Conservation (phyloP, 2,329 filamentous ascomycete genomes). For the Penicillium freii region DNA sequence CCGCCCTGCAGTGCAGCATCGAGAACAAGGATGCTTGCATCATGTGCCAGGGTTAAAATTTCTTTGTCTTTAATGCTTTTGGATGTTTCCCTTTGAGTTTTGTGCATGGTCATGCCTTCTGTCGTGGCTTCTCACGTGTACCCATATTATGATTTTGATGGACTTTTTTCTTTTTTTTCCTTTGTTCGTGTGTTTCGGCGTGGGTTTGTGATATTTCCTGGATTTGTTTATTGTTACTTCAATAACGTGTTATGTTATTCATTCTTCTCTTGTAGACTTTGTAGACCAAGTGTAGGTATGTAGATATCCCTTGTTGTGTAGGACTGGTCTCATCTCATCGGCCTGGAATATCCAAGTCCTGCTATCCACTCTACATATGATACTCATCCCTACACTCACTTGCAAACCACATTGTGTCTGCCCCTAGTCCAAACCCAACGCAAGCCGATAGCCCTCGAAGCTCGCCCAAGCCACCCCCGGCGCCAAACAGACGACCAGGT, state of each 20-base stretch:
- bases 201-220: conserved; percentile 13
- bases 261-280: neutral
- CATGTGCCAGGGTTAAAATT: conserved; percentile 87
- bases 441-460: neutral
- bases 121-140: conserved; percentile 18
- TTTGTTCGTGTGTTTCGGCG: conserved; percentile 18
- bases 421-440: too few species aligned
- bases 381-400: neutral
- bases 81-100: conserved; percentile 17
- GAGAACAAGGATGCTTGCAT: conserved; percentile 92
- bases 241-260: neutral
- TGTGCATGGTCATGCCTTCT: conserved; percentile 7
- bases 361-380: neutral
- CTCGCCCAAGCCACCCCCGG: neutral
- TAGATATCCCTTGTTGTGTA: neutral
- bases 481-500: neutral
- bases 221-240: conserved; percentile 11
- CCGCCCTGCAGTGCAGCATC: conserved; percentile 90
- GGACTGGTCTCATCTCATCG: neutral
- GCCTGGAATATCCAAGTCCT: neutral
- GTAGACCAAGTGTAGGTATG: neutral
- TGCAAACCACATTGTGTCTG: neutral
- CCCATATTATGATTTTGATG: conserved; percentile 38
- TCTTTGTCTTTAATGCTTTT: conserved; percentile 2
- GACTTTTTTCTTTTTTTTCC: conserved; percentile 16